These are phyloP conservation scores for Coemansia pectinata DNA, from an alignment of 192 early-diverging fungal species.

Conservation along the genomic window DNA sequence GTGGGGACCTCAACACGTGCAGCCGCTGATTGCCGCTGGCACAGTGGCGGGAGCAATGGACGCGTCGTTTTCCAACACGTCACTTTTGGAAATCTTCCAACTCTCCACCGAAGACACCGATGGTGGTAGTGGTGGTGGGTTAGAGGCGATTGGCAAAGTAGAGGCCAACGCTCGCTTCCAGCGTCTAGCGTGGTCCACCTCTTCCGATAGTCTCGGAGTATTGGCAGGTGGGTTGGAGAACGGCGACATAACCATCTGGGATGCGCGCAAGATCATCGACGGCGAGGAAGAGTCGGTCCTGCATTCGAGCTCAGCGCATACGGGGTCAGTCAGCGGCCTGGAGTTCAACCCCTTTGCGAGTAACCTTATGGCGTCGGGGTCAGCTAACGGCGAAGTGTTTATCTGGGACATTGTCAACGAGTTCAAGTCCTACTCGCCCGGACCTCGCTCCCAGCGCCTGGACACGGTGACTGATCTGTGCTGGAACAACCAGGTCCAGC, in stretches of 20 bases:
- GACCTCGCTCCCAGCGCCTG: slow-evolving; percentile 76
- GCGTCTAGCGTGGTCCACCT: slow-evolving; percentile 75
- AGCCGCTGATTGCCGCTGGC: slow-evolving; percentile 79
- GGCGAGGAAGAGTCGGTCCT: slow-evolving; percentile 59
- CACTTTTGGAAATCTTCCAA: slow-evolving; percentile 87
- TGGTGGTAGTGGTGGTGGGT: background rate
- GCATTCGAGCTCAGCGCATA: slow-evolving; percentile 72
- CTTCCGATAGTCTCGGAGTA: slow-evolving; percentile 57
- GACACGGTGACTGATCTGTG: slow-evolving; percentile 87
- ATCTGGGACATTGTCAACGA: slow-evolving; percentile 94
- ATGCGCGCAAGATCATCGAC: slow-evolving; percentile 71
- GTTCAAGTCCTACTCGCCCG: slow-evolving; percentile 86
- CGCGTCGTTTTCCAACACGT: slow-evolving; percentile 87
- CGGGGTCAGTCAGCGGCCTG: slow-evolving; percentile 87
- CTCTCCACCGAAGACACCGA: slow-evolving; percentile 43
- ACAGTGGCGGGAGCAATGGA: slow-evolving; percentile 97
- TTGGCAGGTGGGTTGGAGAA: slow-evolving; percentile 95
- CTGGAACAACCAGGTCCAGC: slow-evolving; percentile 91
- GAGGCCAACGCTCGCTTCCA: slow-evolving; percentile 68
- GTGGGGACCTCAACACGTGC: slow-evolving; percentile 74
- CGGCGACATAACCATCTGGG: slow-evolving; percentile 89
- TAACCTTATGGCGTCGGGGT: slow-evolving; percentile 87
- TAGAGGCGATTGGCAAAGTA: slow-evolving; percentile 26
- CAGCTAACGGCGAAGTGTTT: slow-evolving; percentile 88
- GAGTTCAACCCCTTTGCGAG: slow-evolving; percentile 88